phyloP scores from a whole-genome alignment of 2,329 filamentous ascomycete species.

The Gaeumannomyces tritici region DNA sequence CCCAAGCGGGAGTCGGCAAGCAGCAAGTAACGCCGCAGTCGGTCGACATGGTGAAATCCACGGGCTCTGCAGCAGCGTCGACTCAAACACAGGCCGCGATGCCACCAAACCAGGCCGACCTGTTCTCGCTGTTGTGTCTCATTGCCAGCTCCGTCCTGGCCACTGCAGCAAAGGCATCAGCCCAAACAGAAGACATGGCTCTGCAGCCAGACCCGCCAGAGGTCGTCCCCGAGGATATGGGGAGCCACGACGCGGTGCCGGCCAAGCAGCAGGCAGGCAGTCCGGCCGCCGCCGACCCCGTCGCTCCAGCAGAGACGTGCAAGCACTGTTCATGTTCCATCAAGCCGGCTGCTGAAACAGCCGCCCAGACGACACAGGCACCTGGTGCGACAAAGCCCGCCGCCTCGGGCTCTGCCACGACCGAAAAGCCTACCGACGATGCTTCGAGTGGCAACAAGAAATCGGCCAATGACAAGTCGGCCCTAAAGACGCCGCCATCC shows the following conservation, averaged over 20 bases:
- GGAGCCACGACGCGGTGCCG: too few relatives aligned
- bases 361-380: not conserved
- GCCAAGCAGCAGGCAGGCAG: not conserved
- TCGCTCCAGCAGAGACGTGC: not conserved
- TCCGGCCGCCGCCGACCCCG: not conserved
- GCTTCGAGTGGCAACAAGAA: not conserved
- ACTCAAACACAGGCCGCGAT: too few relatives aligned
- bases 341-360: not conserved
- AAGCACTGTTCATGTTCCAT: not conserved
- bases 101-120: not conserved
- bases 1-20: too few relatives aligned
- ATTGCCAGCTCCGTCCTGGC: not conserved
- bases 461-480: not conserved
- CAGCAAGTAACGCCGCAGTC: too few relatives aligned
- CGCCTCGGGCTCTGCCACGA: too few relatives aligned
- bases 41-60: too few relatives aligned
- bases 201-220: not conserved
- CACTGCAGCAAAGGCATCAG: not conserved
- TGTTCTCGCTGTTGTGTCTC: not conserved
- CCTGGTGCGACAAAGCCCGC: not conserved
- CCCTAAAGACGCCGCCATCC: not conserved
- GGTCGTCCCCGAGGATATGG: not conserved
- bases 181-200: not conserved
- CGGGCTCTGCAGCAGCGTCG: too few relatives aligned
- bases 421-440: not conserved